phyloP scores from a whole-genome alignment of 2,329 filamentous ascomycete species.

The Sarocladiaceae sp. region DNA sequence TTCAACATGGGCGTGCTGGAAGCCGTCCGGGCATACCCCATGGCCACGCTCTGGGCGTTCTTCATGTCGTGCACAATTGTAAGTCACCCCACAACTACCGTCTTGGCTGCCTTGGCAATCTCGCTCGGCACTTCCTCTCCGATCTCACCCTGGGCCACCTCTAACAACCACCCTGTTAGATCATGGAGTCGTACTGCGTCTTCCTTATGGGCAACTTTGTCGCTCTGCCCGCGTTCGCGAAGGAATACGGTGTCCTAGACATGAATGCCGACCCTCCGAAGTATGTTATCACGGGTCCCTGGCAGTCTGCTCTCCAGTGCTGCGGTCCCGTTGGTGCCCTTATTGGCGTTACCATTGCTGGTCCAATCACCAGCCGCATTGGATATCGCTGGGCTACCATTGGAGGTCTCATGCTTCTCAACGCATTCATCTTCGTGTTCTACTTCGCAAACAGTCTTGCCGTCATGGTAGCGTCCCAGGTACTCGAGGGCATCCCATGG shows the following conservation, averaged over 20 bases:
- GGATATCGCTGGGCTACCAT: conserved; percentile 35
- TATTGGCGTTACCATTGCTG: conserved; percentile 30
- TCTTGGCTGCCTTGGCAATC: background rate
- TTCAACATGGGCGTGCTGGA: conserved; percentile 34
- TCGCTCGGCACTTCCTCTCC: no score
- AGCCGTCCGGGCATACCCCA: conserved; percentile 35
- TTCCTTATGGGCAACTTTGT: conserved; percentile 31
- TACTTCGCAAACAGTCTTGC: conserved; percentile 45
- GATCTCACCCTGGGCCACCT: background rate
- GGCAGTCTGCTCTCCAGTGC: conserved; percentile 26
- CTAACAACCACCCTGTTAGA: conserved; percentile 21
- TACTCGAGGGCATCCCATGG: conserved; percentile 57
- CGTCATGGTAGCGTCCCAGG: conserved; percentile 45
- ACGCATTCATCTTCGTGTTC: conserved; percentile 40
- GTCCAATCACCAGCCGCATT: conserved; percentile 30
- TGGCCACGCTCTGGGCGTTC: conserved; percentile 43
- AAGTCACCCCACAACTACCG: conserved; percentile 17
- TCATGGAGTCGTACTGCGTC: conserved; percentile 47
- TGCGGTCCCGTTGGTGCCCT: conserved; percentile 30
- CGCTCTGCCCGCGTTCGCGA: conserved; percentile 33
- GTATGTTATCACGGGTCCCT: conserved; percentile 20
- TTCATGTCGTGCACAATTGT: conserved; percentile 47
- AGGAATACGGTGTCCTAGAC: conserved; percentile 31
- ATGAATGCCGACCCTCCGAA: conserved; percentile 5
- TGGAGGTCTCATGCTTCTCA: conserved; percentile 31